Evolutionary conservation across 192 early-diverging fungal species (phyloP).

Genomic region (Bifiguratus adelaidae): DNA sequence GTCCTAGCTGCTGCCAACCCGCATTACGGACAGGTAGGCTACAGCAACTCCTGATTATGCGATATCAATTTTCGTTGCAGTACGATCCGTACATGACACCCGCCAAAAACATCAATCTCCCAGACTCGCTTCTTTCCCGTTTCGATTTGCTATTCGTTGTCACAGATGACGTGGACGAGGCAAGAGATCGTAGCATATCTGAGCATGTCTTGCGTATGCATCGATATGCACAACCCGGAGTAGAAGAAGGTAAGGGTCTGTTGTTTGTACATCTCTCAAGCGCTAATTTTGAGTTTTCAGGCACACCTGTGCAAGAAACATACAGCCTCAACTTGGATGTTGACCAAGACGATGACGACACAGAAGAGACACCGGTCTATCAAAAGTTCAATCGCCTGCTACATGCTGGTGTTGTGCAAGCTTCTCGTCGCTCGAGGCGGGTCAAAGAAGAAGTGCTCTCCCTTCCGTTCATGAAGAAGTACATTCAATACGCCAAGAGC

Average conservation of each 20-base stretch:
- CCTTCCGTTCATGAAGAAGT: constrained; percentile 88
- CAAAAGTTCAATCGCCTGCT: constrained; percentile 81
- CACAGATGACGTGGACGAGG: constrained; percentile 82
- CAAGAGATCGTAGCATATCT: constrained; percentile 76
- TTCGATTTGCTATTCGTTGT: constrained; percentile 98
- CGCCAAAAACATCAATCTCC: constrained; percentile 90
- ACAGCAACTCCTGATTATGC: constrained; percentile 4
- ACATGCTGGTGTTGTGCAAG: constrained; percentile 51
- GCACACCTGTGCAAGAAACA: constrained; percentile 34
- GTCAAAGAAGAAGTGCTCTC: constrained; percentile 66
- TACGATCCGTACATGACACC: constrained; percentile 84
- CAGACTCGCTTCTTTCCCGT: constrained; percentile 91
- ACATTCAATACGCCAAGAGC: constrained; percentile 87
- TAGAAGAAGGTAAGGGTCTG: constrained; percentile 60
- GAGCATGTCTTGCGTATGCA: constrained; percentile 93
- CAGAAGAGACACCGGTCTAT: constrained; percentile 58
- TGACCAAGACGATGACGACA: constrained; percentile 37
- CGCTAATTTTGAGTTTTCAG: constrained; percentile 12
- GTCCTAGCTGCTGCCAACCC: constrained; percentile 98
- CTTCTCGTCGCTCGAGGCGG: constrained; percentile 9
- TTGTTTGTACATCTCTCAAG: no score
- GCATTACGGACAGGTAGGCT: constrained; percentile 74
- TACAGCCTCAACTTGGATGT: constrained; percentile 26
- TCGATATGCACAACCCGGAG: constrained; percentile 75
- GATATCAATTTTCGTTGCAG: constrained; percentile 22